Base-by-base conservation (phyloP, 345 rosid genomes). In the Euphorbia peplus region DNA sequence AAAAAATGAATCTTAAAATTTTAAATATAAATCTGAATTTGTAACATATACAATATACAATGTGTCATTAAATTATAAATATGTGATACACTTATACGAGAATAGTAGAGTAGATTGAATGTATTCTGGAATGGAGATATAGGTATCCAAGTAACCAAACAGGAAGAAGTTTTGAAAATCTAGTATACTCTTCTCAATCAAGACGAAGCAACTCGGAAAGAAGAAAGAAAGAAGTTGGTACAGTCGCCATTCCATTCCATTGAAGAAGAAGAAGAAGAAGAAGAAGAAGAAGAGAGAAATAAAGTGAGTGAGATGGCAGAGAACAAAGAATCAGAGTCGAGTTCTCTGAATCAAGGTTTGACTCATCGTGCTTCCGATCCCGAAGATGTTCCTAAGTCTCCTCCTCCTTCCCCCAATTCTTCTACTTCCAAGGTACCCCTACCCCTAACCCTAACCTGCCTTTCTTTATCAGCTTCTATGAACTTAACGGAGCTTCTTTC, bases 391-490 rank as follows among this genome's bases (percentile, higher is more conserved):
- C 82, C 80, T 3, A 88, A 85, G 72, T 82, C 91, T 63, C 81
- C 89, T 53, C 96, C 96, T 35, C 73, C 75, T 62, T 86, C 88
- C 41, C 93, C 90, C 22, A 85, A 81, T 78, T 88, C 97, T 69
- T 88, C 95, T 26, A 84, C 95, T 76, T 86, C 92, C 79, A 84
- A 88, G 92, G 97, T 89, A n/a, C n/a, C n/a, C n/a, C n/a, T n/a
- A n/a, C n/a, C n/a, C n/a, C n/a, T n/a, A n/a, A n/a, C n/a, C n/a
- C n/a, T n/a, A n/a, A n/a, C n/a, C n/a, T 60, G 8, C 1, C 18
- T 55, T 50, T 50, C 24, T 50, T n/a, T 18, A 39, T 12, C 48
- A 1, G 12, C 37, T 19, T 37, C 16, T 44, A 10, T 8, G 18
- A 37, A 53, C 21, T 37, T 66, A 24, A 53, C 35, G 16, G 30